phyloP scores from a whole-genome alignment of 23 red algal species.

The Cyanidium caldarium region DNA sequence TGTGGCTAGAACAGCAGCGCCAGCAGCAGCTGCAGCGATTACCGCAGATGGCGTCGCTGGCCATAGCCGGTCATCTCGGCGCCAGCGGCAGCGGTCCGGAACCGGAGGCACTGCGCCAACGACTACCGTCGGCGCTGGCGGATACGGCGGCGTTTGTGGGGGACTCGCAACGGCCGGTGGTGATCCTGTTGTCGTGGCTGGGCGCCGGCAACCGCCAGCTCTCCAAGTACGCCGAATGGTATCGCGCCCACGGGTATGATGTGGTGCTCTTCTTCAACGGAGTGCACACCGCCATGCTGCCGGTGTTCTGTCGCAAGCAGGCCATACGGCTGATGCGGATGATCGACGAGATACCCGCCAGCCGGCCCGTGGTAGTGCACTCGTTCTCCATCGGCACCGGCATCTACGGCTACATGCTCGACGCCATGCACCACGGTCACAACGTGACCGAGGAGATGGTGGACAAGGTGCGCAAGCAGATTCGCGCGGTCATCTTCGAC shows the following conservation, averaged over 20 bases:
- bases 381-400: slow-evolving; percentile 94
- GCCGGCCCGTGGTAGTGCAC: slow-evolving; percentile 77
- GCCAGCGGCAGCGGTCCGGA: too few species aligned
- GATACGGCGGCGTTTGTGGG: slow-evolving; percentile 25
- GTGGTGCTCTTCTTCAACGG: slow-evolving; percentile 64
- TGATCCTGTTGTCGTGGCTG: slow-evolving; percentile 83
- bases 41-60: too few species aligned
- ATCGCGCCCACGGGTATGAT: slow-evolving; percentile 67
- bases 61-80: too few species aligned
- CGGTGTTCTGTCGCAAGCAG: slow-evolving; percentile 34
- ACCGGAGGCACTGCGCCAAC: too few species aligned
- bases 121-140: too few species aligned
- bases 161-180: slow-evolving; percentile 48
- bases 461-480: slow-evolving; percentile 28
- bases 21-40: too few species aligned
- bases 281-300: slow-evolving; percentile 56
- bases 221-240: slow-evolving; percentile 56
- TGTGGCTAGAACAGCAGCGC: too few species aligned
- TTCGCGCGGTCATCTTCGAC: slow-evolving; percentile 84
- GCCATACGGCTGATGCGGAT: slow-evolving; percentile 39
- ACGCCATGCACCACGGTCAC: slow-evolving; percentile 28
- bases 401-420: slow-evolving; percentile 76
- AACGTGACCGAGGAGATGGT: slow-evolving; percentile 29
- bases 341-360: slow-evolving; percentile 42
- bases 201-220: slow-evolving; percentile 56